A percentile compares a stretch with the other conserved stretches of the same genome.
Evolutionary conservation across 1,139 yeast genomes (phyloP).

Genomic region (Casaregolazyma lundiana): DNA sequence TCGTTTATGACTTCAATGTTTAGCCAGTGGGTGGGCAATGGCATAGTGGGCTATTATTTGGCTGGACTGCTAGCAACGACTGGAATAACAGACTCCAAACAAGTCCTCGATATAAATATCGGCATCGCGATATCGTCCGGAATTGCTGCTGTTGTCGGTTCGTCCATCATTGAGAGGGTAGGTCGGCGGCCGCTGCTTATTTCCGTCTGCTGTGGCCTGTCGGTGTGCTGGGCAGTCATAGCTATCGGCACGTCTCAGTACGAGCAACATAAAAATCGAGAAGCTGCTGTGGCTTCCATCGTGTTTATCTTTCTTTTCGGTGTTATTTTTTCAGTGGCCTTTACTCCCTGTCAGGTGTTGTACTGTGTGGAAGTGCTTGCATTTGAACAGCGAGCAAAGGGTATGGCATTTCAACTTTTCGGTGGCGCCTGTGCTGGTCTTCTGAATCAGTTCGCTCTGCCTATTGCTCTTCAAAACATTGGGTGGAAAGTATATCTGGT

Average conservation of each 20-base stretch:
- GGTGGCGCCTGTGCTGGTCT: slow-evolving; percentile 26
- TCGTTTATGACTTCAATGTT: slow-evolving; percentile 11
- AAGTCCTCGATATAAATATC: slow-evolving; percentile 16
- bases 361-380: slow-evolving; percentile 38
- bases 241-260: slow-evolving; percentile 15
- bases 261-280: slow-evolving; percentile 26
- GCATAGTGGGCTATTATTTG: slow-evolving; percentile 19
- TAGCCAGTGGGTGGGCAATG: slow-evolving; percentile 14
- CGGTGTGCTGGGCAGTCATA: slow-evolving; percentile 18
- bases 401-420: slow-evolving; percentile 28
- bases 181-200: slow-evolving; percentile 18
- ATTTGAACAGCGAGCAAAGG: slow-evolving; percentile 36
- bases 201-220: slow-evolving; percentile 11
- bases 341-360: slow-evolving; percentile 22
- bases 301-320: slow-evolving; percentile 21
- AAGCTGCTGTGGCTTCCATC: slow-evolving; percentile 21
- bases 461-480: slow-evolving; percentile 54
- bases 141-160: slow-evolving; percentile 17
- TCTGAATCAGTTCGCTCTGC: slow-evolving; percentile 47
- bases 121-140: slow-evolving; percentile 13
- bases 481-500: slow-evolving; percentile 57
- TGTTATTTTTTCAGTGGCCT: slow-evolving; percentile 17
- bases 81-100: slow-evolving; percentile 17
- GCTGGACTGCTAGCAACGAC: slow-evolving; percentile 17
- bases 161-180: slow-evolving; percentile 16